Evolutionary conservation across 495 filamentous ascomycete genomes (phyloP), one percentile per base, ranked within the genome.

Genomic region (Aspergillus heteromorphus): DNA sequence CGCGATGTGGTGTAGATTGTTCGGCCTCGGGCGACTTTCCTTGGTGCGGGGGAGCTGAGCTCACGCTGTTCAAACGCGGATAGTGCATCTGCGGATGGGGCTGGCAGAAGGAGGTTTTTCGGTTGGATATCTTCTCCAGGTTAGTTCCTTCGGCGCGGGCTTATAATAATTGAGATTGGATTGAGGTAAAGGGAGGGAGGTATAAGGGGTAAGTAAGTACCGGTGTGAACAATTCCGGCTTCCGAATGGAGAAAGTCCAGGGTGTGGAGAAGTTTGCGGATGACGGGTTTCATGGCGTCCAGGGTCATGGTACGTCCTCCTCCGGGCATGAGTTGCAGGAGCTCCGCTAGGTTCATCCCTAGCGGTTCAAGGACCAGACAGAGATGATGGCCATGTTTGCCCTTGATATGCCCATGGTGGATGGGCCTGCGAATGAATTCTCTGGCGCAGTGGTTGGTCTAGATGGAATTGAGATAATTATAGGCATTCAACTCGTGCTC

Each of bases 191-290:
- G n/a, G n/a, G n/a, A n/a, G n/a, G n/a, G n/a, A 1, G 17, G 29
- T 19, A 18, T 4, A 36, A 49, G n/a, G 14, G 21, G 14, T 19
- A 30, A 34, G n/a, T 17, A 7, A 18, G n/a, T 53, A 76, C 73
- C 77, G 17, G 73, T 73, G 53, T 79, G 73, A 14, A 75, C 65
- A 8, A 76, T 40, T 19, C 63, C 3, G 31, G 59, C 64, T 18
- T 66, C 70, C 0, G 55, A 63, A 49, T 77, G 74, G 3, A 79
- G 49, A 47, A 66, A 76, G 34, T 76, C 70, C 43, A 80, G 57
- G 0, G 63, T 67, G 5, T 53, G 41, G 0, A 77, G 63, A 0
- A 73, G 56, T 6, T 63, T 55, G 4, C 51, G 14, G 17, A 75
- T 57, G 43, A 13, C 49, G 7, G 59, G 45, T 16, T 62, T 60